phyloP scores from a whole-genome alignment of 768 basidiomycete species.

The Suillus lakei region DNA sequence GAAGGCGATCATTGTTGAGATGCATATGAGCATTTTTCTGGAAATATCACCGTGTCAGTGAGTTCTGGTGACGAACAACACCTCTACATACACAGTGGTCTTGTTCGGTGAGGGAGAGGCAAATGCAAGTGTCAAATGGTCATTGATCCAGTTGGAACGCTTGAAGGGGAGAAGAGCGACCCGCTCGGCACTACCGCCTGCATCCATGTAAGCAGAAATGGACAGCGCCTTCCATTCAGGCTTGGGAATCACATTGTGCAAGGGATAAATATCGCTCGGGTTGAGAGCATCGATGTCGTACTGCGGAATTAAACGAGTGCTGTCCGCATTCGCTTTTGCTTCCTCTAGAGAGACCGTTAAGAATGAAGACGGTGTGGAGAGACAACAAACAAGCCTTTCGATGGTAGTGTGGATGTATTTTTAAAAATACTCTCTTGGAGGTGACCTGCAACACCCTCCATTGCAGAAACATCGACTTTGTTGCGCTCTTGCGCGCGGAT shows the following conservation, averaged over 20 bases:
- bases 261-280: conserved; percentile 74
- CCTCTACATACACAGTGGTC: conserved; percentile 58
- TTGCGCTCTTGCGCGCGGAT: conserved; percentile 89
- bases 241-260: conserved; percentile 79
- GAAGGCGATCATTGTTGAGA: conserved; percentile 82
- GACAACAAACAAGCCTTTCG: conserved; percentile 54
- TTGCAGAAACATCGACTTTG: conserved; percentile 85
- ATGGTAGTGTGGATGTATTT: conserved; percentile 70
- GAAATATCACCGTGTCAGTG: conserved; percentile 12
- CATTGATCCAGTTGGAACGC: conserved; percentile 71
- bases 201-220: conserved; percentile 56
- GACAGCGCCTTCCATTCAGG: conserved; percentile 79
- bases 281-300: conserved; percentile 69
- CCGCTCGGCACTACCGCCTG: conserved; percentile 52
- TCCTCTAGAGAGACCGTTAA: conserved; percentile 51
- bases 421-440: conserved; percentile 84
- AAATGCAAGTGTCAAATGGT: conserved; percentile 54
- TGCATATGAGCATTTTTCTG: conserved; percentile 81
- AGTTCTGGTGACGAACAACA: neutral
- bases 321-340: conserved; percentile 65
- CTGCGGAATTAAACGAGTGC: conserved; percentile 74
- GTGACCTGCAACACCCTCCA: conserved; percentile 82
- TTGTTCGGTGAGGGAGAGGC: conserved; percentile 56
- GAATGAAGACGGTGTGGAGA: conserved; percentile 5
- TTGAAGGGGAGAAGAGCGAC: conserved; percentile 62